These are phyloP conservation scores for Cordyceps tenuipes DNA, from an alignment of 2,329 filamentous ascomycete species.

Conservation along the genomic window DNA sequence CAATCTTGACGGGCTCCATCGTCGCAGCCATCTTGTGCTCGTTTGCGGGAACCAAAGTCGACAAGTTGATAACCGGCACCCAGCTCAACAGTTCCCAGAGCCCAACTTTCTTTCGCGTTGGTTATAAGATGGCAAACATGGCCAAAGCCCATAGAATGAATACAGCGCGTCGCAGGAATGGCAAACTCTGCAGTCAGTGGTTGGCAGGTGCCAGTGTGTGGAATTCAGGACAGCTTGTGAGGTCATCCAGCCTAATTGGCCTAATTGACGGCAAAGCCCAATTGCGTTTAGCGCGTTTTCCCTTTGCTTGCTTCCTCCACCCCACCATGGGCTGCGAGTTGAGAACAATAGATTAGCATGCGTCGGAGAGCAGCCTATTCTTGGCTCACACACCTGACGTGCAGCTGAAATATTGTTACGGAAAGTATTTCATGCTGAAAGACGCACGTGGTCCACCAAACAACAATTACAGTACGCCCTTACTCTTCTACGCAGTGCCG, in stretches of 20 bases:
- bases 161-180: neutral
- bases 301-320: neutral
- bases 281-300: constrained; percentile 5
- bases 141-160: neutral
- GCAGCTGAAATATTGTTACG: neutral
- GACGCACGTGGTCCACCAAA: neutral
- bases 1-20: constrained; percentile 25
- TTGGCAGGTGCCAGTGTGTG: constrained; percentile 5
- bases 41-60: neutral
- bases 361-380: neutral
- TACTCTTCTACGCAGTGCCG: neutral
- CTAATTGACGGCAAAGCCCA: neutral
- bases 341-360: neutral
- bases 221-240: constrained; percentile 10
- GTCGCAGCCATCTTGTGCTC: constrained; percentile 22
- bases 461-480: neutral
- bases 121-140: neutral
- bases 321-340: neutral
- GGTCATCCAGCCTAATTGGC: neutral
- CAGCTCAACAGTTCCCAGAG: no score
- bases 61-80: neutral
- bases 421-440: neutral
- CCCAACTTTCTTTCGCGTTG: neutral
- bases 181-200: neutral
- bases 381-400: neutral